Percentiles rank a stretch among this genome's conserved stretches.
Conservation (phyloP, 441 rosid genomes). For the Biscutella laevigata region DNA sequence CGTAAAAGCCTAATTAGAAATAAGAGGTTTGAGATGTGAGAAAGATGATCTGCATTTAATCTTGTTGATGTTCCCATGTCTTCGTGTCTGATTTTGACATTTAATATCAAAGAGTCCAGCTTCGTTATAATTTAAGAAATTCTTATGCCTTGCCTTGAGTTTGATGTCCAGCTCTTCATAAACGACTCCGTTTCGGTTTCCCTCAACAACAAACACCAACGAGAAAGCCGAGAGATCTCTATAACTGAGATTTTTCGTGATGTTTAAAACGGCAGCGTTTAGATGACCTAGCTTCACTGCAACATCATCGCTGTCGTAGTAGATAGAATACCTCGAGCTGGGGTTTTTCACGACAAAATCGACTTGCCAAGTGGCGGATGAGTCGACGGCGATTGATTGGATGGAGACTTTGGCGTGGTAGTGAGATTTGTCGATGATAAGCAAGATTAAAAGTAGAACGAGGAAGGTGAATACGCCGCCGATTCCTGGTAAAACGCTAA, state of each 20-base stretch:
- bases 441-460: background rate
- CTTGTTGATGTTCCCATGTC: background rate
- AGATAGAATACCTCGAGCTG: constrained; percentile 4
- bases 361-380: constrained; percentile 9
- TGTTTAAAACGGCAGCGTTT: constrained; percentile 6
- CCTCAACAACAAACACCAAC: background rate
- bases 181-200: background rate
- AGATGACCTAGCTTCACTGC: background rate
- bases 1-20: too few species aligned
- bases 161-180: background rate
- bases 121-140: background rate
- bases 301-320: background rate
- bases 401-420: constrained; percentile 10
- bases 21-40: too few species aligned
- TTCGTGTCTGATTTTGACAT: background rate
- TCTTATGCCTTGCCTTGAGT: constrained; percentile 5
- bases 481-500: background rate
- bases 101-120: constrained; percentile 1
- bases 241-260: background rate
- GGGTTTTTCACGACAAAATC: constrained; percentile 13
- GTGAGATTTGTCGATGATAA: background rate
- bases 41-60: constrained; percentile 5
- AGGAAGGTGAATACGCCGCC: background rate
- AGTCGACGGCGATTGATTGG: constrained; percentile 7
- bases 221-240: constrained; percentile 7